Percentiles rank a stretch among this genome's conserved stretches.
These are phyloP conservation scores for Epichloe elymi DNA, from an alignment of 2,329 filamentous ascomycete species.

Conservation along the genomic window DNA sequence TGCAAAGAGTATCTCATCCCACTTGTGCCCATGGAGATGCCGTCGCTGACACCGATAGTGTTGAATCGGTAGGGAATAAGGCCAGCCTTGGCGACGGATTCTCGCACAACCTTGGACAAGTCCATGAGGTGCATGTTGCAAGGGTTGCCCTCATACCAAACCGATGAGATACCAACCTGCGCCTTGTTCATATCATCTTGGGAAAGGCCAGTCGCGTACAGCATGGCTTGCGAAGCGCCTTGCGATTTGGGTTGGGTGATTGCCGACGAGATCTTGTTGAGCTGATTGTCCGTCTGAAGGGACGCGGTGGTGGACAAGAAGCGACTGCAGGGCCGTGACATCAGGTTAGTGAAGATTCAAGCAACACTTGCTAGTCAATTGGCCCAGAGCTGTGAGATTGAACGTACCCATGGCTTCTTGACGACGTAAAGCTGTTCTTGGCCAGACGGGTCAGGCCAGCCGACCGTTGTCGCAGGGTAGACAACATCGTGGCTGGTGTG, in stretches of 20 bases:
- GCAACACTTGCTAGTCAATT: no score
- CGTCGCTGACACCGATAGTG: slow-evolving; percentile 94
- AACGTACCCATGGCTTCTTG: slow-evolving; percentile 9
- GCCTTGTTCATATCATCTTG: slow-evolving; percentile 89
- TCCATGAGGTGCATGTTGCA: slow-evolving; percentile 99
- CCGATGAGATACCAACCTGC: slow-evolving; percentile 93
- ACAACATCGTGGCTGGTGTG: slow-evolving; percentile 9
- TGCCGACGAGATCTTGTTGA: slow-evolving; percentile 72
- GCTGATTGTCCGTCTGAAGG: slow-evolving; percentile 36
- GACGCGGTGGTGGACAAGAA: slow-evolving; percentile 37
- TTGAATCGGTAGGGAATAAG: slow-evolving; percentile 96
- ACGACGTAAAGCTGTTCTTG: slow-evolving; percentile 5
- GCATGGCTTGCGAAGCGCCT: slow-evolving; percentile 96
- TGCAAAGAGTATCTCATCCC: slow-evolving; percentile 95
- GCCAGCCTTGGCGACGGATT: slow-evolving; percentile 53
- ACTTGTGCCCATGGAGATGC: slow-evolving; percentile 94
- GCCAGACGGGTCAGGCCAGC: slow-evolving; percentile 7
- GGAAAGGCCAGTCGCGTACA: slow-evolving; percentile 83
- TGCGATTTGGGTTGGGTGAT: slow-evolving; percentile 98
- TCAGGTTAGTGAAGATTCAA: neutral
- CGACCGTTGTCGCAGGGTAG: slow-evolving; percentile 9
- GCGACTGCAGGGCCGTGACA: slow-evolving; percentile 24
- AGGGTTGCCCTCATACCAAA: slow-evolving; percentile 96
- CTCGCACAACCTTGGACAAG: slow-evolving; percentile 61
- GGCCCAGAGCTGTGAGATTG: neutral